These are phyloP conservation scores for Clarireedia monteithiana DNA, from an alignment of 2,329 filamentous ascomycete genomes.

Conservation along the genomic window DNA sequence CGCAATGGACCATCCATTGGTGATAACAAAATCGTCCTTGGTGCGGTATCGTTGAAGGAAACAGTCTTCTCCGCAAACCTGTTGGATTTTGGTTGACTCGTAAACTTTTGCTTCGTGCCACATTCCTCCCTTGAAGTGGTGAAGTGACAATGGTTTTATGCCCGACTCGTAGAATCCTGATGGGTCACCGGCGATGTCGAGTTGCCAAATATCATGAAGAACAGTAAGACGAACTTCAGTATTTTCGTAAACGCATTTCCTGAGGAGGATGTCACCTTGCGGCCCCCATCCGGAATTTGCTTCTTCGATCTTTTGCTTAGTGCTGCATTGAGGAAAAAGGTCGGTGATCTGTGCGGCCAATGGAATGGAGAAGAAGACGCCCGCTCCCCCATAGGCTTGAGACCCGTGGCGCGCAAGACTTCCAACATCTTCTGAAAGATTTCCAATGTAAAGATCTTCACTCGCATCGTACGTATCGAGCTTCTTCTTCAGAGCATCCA, in stretches of 20 bases:
- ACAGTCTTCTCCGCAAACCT: slow-evolving; percentile 28
- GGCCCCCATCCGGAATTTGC: slow-evolving; percentile 51
- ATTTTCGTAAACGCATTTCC: slow-evolving; percentile 28
- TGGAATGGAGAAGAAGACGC: slow-evolving; percentile 30
- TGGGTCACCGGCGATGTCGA: slow-evolving; percentile 26
- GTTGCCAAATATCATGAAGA: slow-evolving; percentile 25
- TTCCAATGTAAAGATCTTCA: slow-evolving; percentile 26
- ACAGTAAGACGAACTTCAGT: slow-evolving; percentile 26
- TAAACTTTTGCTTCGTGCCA: slow-evolving; percentile 37
- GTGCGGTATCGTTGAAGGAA: slow-evolving; percentile 27
- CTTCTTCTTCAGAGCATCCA: slow-evolving; percentile 24
- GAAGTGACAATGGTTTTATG: slow-evolving; percentile 22
- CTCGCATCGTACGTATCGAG: slow-evolving; percentile 20
- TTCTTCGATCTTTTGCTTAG: slow-evolving; percentile 43
- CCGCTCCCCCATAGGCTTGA: slow-evolving; percentile 28
- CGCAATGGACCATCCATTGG: slow-evolving; percentile 26
- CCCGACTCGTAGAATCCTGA: slow-evolving; percentile 28
- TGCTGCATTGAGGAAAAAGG: slow-evolving; percentile 39
- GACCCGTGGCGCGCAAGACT: slow-evolving; percentile 28
- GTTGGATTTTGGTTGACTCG: slow-evolving; percentile 22
- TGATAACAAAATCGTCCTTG: slow-evolving; percentile 26
- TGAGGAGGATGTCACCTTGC: slow-evolving; percentile 27
- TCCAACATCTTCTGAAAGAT: slow-evolving; percentile 27
- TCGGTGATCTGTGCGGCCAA: slow-evolving; percentile 39
- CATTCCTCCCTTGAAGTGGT: slow-evolving; percentile 38